Evolutionary conservation across 768 basidiomycete species (phyloP).

Genomic region (Dioszegia aurantiaca): DNA sequence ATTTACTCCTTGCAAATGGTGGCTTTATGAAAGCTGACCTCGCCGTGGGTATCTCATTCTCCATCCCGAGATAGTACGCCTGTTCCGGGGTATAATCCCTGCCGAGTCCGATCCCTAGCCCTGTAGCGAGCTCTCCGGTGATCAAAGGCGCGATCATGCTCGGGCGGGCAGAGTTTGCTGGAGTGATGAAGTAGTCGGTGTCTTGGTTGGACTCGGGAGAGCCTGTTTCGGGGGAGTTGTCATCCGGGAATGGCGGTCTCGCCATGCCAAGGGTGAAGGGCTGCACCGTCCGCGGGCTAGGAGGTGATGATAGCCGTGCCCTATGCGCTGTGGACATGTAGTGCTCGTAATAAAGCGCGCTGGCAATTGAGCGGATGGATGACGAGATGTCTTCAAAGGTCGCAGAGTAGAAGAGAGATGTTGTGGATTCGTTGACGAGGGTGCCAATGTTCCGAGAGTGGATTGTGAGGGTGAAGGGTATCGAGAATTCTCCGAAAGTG

Average conservation of each 20-base stretch:
- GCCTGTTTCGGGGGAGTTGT: background rate
- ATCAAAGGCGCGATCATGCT: background rate
- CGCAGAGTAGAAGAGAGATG: too few species aligned
- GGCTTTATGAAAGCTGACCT: background rate
- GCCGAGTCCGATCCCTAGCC: background rate
- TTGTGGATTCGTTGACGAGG: too few species aligned
- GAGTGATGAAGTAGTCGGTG: conserved; percentile 2
- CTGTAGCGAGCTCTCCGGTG: background rate
- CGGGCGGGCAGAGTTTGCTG: conserved; percentile 10
- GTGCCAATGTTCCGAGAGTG: too few species aligned
- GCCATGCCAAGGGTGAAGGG: background rate
- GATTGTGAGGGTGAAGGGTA: too few species aligned
- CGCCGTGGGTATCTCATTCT: background rate
- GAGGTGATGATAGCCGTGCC: too few species aligned
- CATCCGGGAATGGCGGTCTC: conserved; percentile 1
- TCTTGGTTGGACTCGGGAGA: conserved; percentile 10
- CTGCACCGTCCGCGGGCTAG: background rate
- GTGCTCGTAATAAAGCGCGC: too few species aligned
- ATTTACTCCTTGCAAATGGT: background rate
- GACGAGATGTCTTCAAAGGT: too few species aligned
- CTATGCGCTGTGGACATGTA: too few species aligned
- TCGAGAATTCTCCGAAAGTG: too few species aligned
- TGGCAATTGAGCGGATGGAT: too few species aligned
- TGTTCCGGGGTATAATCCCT: background rate
- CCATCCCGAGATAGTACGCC: background rate